Evolutionary conservation across 2,329 filamentous ascomycete species (phyloP), one percentile per base, ranked within the genome.

Genomic region (Chaetomium strumarium): DNA sequence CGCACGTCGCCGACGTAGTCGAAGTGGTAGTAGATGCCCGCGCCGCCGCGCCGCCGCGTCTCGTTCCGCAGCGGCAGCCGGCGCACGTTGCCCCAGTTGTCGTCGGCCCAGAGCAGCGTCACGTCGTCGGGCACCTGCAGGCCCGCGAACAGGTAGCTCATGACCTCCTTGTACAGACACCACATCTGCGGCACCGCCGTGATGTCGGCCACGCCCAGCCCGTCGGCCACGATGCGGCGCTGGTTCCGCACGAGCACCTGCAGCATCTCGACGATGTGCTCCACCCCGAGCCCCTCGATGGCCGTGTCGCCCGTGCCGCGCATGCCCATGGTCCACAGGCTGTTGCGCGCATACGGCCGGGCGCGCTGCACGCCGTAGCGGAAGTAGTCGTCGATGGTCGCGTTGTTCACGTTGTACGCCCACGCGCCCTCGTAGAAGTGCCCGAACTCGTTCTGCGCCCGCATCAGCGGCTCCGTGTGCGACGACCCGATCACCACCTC

Each of bases 151-250:
- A 84, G 80, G 64, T 88, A 88, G 7, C 79, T 78, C 67, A 85
- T 83, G 2, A 89, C 84, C 64, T 89, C 85, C 63, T 87, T 88
- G 68, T 88, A 89, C 55, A 88, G 68, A 60, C 83, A 86, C 84
- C 85, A 88, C 68, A 84, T 76, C 66, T 88, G 84, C 6, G 85
- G 84, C 0, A 84, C 77, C 1, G 74, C 69, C 4, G 74, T 66
- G 36, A 77, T 72, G 42, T 78, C 67, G 3, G 74, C 68, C 5
- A 58, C 73, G 12, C 73, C 74, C 40, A 85, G 75, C 0, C 85
- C 77, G 2, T 78, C 72, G 17, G 70, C 71, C 40, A 85, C 71
- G 52, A 84, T 83, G 10, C 75, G 64, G 46, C 79, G 74, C 64
- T 88, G 84, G 31, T 79, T 75, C 3, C 72, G 61, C 2, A 88